Base-by-base conservation (phyloP, 2,329 filamentous ascomycete species). In the Teratosphaeria nubilosa region DNA sequence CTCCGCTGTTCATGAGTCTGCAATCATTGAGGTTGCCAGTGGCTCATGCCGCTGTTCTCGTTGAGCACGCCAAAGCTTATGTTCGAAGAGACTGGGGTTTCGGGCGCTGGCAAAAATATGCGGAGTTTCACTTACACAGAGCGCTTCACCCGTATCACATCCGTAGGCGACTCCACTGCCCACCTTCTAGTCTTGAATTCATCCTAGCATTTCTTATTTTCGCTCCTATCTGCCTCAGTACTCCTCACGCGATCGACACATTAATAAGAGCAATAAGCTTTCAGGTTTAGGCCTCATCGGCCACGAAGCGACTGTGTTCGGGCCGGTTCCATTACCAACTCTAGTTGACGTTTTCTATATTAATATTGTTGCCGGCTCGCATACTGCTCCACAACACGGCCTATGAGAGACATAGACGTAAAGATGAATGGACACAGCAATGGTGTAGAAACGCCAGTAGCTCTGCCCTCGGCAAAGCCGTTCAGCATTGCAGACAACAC, bases 401-500 rank as follows among this genome's bases (percentile, higher is more conserved):
- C 22, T 1, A 48, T 22, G 16, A 16, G 41, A 48, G n/a, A 48
- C 41, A 11, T 11, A 48, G n/a, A 3, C 41, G 41, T 48, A 16
- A 24, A 48, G 41, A 48, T 48, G 41, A 48, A 48, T 7, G 41
- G 41, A 48, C 41, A 48, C 41, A 48, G 41, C 41, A 48, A 20
- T 20, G 41, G 20, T 25, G 20, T 16, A 30, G 51, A 53, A 53
- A 13, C 31, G 7, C 51, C 51, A 53, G 25, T 34, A 53, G 1
- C 22, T 1, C 53, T 60, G 31, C 59, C 59, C 9, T 58, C 59
- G 13, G 56, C 59, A 5, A 24, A 51, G 31, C 31, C 56, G n/a
- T 37, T 27, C 45, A 37, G 27, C 6, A 25, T 60, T 20, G 45
- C 41, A 2, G 13, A 20, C 31, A 31, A 13, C 32, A 50, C 56